These are phyloP conservation scores for Prototheca cutis DNA, from an alignment of 163 green algal species.

Conservation along the genomic window DNA sequence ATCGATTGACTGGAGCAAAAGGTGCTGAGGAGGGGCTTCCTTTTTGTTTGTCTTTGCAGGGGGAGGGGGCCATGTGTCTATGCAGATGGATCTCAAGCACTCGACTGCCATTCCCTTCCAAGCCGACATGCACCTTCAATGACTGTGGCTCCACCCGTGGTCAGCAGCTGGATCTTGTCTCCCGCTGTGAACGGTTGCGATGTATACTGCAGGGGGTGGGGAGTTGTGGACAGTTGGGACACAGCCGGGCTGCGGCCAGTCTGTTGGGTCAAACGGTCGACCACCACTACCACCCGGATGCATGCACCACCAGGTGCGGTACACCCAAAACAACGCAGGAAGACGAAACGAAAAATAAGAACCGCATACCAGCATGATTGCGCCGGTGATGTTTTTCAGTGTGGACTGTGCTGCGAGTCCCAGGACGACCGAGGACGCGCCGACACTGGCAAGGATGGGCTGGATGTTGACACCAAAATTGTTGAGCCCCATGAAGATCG, in stretches of 20 bases:
- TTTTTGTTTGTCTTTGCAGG: no score
- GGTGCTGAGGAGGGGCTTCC: background rate
- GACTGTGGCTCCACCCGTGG: background rate
- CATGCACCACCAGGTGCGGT: no score
- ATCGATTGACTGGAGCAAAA: no score
- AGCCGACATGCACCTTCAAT: no score
- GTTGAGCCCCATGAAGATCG: conserved; percentile 1
- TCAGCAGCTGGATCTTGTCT: conserved; percentile 16
- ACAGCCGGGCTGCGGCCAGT: no score
- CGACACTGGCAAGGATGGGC: conserved; percentile 14
- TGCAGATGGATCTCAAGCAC: no score
- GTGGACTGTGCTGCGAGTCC: conserved; percentile 15
- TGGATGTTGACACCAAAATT: conserved; percentile 16
- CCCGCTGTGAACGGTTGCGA: conserved; percentile 12
- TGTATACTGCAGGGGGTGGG: conserved; percentile 13
- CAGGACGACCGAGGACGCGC: conserved; percentile 11
- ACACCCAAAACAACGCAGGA: no score
- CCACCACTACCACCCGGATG: no score
- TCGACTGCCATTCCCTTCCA: no score
- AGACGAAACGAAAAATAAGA: no score
- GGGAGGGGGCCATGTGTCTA: no score
- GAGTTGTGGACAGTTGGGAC: background rate
- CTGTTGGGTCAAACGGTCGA: no score
- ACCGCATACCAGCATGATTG: background rate
- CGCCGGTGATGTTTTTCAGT: conserved; percentile 7